These are phyloP conservation scores for Agaricus blazei DNA, from an alignment of 768 basidiomycete species.

Conservation along the genomic window DNA sequence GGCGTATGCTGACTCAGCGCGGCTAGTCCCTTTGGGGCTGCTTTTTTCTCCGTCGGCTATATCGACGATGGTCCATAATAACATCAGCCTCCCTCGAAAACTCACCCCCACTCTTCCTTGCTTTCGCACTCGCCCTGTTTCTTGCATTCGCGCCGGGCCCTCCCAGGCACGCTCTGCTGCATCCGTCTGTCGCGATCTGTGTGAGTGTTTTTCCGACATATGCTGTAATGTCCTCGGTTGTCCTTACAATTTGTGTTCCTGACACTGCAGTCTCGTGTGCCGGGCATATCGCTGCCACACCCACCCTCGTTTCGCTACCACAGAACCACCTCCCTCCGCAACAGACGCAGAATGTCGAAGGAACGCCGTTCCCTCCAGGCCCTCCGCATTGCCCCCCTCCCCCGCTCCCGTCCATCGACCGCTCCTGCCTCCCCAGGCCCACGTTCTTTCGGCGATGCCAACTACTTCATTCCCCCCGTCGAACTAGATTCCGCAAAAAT, in stretches of 20 bases:
- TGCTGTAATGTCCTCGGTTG: no score
- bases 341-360: conserved; percentile 29
- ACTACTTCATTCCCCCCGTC: conserved; percentile 10
- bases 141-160: background rate
- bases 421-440: conserved; percentile 19
- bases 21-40: no score
- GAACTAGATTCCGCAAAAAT: conserved; percentile 5
- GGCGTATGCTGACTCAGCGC: no score
- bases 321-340: conserved; percentile 10
- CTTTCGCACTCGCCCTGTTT: no score
- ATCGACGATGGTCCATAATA: no score
- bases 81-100: background rate
- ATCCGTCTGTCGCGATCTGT: conserved; percentile 6
- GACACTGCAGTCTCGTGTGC: conserved; percentile 13
- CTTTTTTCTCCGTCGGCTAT: no score
- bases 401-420: conserved; percentile 21
- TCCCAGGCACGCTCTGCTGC: background rate
- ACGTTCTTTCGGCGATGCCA: background rate
- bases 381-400: conserved; percentile 44
- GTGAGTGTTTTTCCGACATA: conserved; percentile 18
- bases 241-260: background rate
- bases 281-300: conserved; percentile 14
- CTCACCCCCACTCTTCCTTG: background rate
- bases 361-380: conserved; percentile 52
- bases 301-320: conserved; percentile 9